Conservation (phyloP, 129 eudicot genomes). For the Rutidosis leptorrhynchoides region DNA sequence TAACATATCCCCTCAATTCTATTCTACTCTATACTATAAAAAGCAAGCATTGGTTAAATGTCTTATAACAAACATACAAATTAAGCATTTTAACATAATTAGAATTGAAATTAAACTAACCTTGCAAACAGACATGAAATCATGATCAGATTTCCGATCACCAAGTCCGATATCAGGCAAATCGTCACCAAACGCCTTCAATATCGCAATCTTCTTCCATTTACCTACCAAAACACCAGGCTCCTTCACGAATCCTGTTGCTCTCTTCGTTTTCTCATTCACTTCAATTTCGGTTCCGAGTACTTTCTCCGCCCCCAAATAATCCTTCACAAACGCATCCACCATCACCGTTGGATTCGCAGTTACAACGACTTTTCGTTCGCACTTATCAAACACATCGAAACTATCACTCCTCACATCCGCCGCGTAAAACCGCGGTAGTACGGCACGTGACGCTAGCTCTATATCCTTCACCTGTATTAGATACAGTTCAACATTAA, state of each 20-base stretch:
- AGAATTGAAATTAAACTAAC: constrained; percentile 34
- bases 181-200: constrained; percentile 79
- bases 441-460: constrained; percentile 83
- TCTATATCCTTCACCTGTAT: constrained; percentile 74
- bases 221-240: constrained; percentile 91
- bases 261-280: constrained; percentile 65
- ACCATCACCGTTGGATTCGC: constrained; percentile 96
- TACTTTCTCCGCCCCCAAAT: constrained; percentile 86
- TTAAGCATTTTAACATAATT: not conserved
- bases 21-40: constrained; percentile 5
- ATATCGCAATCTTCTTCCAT: constrained; percentile 65
- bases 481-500: not conserved
- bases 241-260: constrained; percentile 79
- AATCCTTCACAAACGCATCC: constrained; percentile 84
- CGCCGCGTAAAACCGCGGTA: constrained; percentile 73
- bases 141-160: constrained; percentile 90
- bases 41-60: constrained; percentile 1
- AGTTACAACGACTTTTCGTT: constrained; percentile 74
- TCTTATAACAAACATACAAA: not conserved
- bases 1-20: constrained; percentile 8
- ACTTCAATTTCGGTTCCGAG: constrained; percentile 94
- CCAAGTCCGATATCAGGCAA: constrained; percentile 85
- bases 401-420: constrained; percentile 81
- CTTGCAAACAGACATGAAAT: constrained; percentile 97
- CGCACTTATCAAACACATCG: constrained; percentile 62